Conservation (phyloP, 2,329 filamentous ascomycete genomes). For the Cercospora zeina region DNA sequence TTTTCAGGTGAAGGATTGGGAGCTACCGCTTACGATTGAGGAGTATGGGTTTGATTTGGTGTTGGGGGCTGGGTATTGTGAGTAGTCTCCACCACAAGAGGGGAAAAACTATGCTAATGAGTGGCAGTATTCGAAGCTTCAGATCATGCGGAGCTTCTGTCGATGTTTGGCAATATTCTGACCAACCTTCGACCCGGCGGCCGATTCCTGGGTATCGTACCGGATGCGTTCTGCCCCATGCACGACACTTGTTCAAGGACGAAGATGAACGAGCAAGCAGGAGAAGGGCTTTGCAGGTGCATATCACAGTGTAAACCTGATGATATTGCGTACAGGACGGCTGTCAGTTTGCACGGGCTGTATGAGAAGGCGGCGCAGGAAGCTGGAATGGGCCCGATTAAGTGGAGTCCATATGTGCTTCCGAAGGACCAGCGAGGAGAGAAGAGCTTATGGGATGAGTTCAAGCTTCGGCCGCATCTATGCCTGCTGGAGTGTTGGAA, state of each 20-base stretch:
- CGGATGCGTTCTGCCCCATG: constrained; percentile 10
- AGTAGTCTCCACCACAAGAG: not conserved
- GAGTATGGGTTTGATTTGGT: constrained; percentile 14
- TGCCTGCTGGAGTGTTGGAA: constrained; percentile 17
- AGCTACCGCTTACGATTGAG: not conserved
- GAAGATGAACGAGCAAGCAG: not conserved
- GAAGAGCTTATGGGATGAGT: constrained; percentile 24
- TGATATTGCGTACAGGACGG: not conserved
- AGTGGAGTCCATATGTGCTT: constrained; percentile 21
- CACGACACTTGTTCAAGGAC: not conserved
- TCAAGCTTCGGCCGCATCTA: constrained; percentile 19
- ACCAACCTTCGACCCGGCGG: constrained; percentile 15
- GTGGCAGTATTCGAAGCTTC: constrained; percentile 1
- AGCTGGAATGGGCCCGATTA: constrained; percentile 18
- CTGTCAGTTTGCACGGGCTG: constrained; percentile 1
- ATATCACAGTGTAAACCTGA: constrained; percentile 2
- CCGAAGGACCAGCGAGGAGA: constrained; percentile 17
- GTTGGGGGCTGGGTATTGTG: constrained; percentile 16
- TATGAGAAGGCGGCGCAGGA: constrained; percentile 21
- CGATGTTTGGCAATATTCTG: constrained; percentile 19
- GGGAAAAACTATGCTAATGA: not conserved
- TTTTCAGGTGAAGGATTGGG: constrained; percentile 6
- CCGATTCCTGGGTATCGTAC: constrained; percentile 13
- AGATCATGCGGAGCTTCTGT: constrained; percentile 3
- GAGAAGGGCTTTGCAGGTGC: constrained; percentile 7